Evolutionary conservation across 192 early-diverging fungal genomes (phyloP).

Genomic region (Coemansia asiatica): DNA sequence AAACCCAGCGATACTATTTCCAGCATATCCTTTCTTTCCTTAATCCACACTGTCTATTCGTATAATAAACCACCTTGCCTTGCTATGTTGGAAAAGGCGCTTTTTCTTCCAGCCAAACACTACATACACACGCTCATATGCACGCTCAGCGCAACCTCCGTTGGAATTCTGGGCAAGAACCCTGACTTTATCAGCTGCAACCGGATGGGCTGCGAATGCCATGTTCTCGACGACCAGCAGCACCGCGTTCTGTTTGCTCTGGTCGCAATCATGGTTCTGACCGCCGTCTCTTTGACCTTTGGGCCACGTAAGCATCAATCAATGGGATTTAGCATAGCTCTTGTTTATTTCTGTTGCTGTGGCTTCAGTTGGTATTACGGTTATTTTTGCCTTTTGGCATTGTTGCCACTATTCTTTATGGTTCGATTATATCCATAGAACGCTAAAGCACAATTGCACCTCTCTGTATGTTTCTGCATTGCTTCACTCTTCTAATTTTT

Average conservation of each 20-base stretch:
- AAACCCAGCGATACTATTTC: not conserved
- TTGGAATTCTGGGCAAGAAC: constrained; percentile 15
- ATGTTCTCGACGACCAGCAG: constrained; percentile 46
- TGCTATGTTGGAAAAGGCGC: constrained; percentile 7
- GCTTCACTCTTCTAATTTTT: no score
- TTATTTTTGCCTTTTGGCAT: not conserved
- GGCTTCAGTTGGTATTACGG: not conserved
- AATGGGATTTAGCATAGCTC: no score
- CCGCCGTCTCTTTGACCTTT: constrained; percentile 42
- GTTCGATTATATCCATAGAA: no score
- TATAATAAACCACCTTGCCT: not conserved
- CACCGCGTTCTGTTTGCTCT: constrained; percentile 33
- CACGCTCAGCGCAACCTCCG: constrained; percentile 51
- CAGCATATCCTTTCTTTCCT: not conserved
- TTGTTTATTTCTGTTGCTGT: no score
- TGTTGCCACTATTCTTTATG: no score
- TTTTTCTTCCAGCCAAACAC: constrained; percentile 22
- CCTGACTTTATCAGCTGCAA: constrained; percentile 43
- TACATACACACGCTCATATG: constrained; percentile 52
- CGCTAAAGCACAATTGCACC: no score
- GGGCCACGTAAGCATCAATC: constrained; percentile 40
- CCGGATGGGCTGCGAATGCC: constrained; percentile 56
- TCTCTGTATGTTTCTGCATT: not conserved
- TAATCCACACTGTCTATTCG: not conserved
- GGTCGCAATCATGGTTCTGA: constrained; percentile 28